These are phyloP conservation scores for Spencermartinsiella europaea DNA, from an alignment of 805 yeast species.

Conservation along the genomic window DNA sequence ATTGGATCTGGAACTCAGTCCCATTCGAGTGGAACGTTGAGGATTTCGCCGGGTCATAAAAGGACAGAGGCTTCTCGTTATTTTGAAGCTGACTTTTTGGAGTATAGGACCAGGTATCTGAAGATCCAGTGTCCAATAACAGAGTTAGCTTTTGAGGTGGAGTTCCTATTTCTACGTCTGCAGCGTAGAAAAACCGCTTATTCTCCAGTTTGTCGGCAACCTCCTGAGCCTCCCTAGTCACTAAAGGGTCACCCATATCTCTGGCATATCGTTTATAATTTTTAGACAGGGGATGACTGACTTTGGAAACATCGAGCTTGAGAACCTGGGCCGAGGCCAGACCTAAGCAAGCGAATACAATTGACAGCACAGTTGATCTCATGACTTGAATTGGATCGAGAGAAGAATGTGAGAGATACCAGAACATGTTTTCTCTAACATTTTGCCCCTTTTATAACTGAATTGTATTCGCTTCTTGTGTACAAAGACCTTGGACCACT, in stretches of 20 bases:
- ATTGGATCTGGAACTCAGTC: constrained; percentile 32
- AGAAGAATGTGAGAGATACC: too few relatives aligned
- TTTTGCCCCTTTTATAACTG: too few relatives aligned
- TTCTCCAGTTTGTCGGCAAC: constrained; percentile 26
- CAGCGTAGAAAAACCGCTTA: constrained; percentile 32
- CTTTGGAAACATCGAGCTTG: constrained; percentile 15
- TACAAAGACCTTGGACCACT: too few relatives aligned
- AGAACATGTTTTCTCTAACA: too few relatives aligned
- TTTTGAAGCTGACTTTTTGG: constrained; percentile 24
- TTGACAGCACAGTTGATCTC: neutral
- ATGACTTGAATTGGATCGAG: too few relatives aligned
- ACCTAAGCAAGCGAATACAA: neutral
- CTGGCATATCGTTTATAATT: constrained; percentile 4
- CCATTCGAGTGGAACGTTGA: constrained; percentile 26
- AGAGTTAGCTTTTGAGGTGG: constrained; percentile 51
- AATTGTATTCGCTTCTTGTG: too few relatives aligned
- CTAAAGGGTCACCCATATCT: constrained; percentile 7
- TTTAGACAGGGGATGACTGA: constrained; percentile 14
- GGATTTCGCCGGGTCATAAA: constrained; percentile 27
- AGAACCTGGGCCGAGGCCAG: constrained; percentile 14
- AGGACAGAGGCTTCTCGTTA: constrained; percentile 17
- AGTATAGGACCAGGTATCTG: constrained; percentile 63
- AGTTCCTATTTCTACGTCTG: constrained; percentile 47
- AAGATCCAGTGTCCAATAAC: constrained; percentile 70
- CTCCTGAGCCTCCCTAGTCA: constrained; percentile 14